A percentile compares a stretch with the other conserved stretches of the same genome.
phyloP scores from a whole-genome alignment of 495 filamentous ascomycete species.

The Aeminium ludgeri region DNA sequence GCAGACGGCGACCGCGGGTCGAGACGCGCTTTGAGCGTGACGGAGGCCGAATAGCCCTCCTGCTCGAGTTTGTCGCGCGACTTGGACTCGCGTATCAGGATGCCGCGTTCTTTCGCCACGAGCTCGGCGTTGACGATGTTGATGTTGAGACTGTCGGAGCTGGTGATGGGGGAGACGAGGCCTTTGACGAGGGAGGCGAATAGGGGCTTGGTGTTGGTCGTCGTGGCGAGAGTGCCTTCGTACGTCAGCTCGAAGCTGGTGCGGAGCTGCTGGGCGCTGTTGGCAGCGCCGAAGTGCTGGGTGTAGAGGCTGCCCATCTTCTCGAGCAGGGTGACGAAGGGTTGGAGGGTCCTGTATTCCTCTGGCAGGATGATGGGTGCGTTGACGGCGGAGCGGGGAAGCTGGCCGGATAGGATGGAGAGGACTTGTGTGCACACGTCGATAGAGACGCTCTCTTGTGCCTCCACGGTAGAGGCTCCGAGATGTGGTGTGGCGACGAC shows the following conservation, averaged over 20 bases:
- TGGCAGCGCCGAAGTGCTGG: slow-evolving; percentile 38
- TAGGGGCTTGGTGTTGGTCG: slow-evolving; percentile 50
- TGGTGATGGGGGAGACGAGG: slow-evolving; percentile 40
- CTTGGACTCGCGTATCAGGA: slow-evolving; percentile 49
- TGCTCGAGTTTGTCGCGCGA: slow-evolving; percentile 30
- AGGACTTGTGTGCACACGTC: slow-evolving; percentile 62
- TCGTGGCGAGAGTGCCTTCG: slow-evolving; percentile 42
- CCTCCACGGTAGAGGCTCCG: slow-evolving; percentile 57
- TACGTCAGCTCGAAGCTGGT: slow-evolving; percentile 54
- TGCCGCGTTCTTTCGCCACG: slow-evolving; percentile 49
- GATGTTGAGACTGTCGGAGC: slow-evolving; percentile 41
- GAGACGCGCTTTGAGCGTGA: slow-evolving; percentile 37
- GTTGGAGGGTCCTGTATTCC: slow-evolving; percentile 51
- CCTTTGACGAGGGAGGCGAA: slow-evolving; percentile 57
- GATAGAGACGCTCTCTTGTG: slow-evolving; percentile 57
- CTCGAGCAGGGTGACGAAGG: slow-evolving; percentile 50
- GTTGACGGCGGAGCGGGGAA: slow-evolving; percentile 55
- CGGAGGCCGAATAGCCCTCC: slow-evolving; percentile 39
- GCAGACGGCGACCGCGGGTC: slow-evolving; percentile 12
- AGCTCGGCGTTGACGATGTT: slow-evolving; percentile 61
- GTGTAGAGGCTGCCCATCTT: slow-evolving; percentile 55
- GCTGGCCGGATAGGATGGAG: slow-evolving; percentile 43
- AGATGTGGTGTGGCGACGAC: slow-evolving; percentile 57
- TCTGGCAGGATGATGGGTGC: slow-evolving; percentile 56
- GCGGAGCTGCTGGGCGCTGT: slow-evolving; percentile 20